Conservation (phyloP, 2,329 filamentous ascomycete genomes). For the Corynespora cassiicola region DNA sequence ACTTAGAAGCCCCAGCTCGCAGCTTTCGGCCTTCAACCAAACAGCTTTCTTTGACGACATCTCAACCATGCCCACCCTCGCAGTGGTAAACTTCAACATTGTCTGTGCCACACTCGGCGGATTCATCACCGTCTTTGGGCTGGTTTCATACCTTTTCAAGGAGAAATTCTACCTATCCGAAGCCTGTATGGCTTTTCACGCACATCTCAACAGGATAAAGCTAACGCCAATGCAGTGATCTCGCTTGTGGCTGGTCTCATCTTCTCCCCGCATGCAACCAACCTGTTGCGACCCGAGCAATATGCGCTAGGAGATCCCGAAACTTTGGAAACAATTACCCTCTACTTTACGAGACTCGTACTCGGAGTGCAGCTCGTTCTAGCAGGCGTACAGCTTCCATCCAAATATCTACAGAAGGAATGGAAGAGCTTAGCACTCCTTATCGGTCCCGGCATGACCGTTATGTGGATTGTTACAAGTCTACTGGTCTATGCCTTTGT, state of each 20-base stretch:
- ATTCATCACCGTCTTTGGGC: conserved; percentile 87
- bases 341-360: conserved; percentile 86
- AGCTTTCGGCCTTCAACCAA: too few relatives aligned
- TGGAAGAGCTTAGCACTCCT: conserved; percentile 78
- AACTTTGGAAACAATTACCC: conserved; percentile 74
- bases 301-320: conserved; percentile 68
- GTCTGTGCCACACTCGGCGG: conserved; percentile 81
- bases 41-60: conserved; percentile 21
- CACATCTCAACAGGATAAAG: background rate
- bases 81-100: conserved; percentile 81
- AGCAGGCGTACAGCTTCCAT: conserved; percentile 86
- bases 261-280: conserved; percentile 79
- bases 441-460: conserved; percentile 82
- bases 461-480: conserved; percentile 87
- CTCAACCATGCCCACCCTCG: conserved; percentile 64
- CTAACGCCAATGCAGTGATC: conserved; percentile 66
- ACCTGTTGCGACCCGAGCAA: conserved; percentile 74
- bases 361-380: conserved; percentile 90
- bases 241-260: conserved; percentile 79
- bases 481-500: conserved; percentile 79
- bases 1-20: too few relatives aligned
- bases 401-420: conserved; percentile 78
- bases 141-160: conserved; percentile 89
- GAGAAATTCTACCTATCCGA: conserved; percentile 92
- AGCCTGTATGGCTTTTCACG: conserved; percentile 68